Base-by-base conservation (phyloP, 2,329 filamentous ascomycete species). In the Knoxdaviesia proteae region DNA sequence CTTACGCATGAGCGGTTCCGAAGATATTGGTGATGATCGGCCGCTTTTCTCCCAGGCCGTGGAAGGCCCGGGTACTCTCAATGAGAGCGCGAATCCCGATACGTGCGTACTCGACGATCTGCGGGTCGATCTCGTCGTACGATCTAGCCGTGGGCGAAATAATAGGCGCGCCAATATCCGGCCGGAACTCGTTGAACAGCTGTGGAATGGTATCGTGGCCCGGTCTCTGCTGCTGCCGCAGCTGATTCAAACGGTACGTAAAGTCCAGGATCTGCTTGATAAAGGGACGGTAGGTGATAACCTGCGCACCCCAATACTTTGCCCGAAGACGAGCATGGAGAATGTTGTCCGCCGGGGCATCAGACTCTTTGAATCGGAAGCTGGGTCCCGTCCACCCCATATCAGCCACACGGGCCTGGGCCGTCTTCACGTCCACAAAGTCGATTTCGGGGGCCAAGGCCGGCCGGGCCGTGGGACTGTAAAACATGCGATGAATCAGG, bases 11-110 rank as follows among this genome's bases (percentile, higher is more conserved):
- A 47, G 86, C 81, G 11, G 88, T 96, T 42, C 88, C 87, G 59
- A 94, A 93, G 30, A 94, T 78, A 52, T 94, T 96, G n/a, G 88
- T 96, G 44, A 96, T 77, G 42, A 94, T 79, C 6, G 82, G 74
- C 32, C 84, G 73, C 47, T 71, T 60, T n/a, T 62, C 59, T 10
- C 71, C 64, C 31, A 82, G 66, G 2, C 67, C 65, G 48, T 80
- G 68, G 54, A 96, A 93, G 1, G 86, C 84, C 43, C 75, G 71
- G 0, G 88, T 96, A 56, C 88, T 94, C 54, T 80, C 68, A 42
- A 94, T 75, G 1, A 93, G 74, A 6, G 84, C 82, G 38, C 74
- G 64, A 44, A 90, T 70, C 46, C 80, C 84, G 47, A 64, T 66
- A 40, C 59, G 58, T 9, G 77, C 77, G 46, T 75, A 68, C 5